Evolutionary conservation across 495 filamentous ascomycete species (phyloP).

Genomic region (Mytilinidion resinicola): DNA sequence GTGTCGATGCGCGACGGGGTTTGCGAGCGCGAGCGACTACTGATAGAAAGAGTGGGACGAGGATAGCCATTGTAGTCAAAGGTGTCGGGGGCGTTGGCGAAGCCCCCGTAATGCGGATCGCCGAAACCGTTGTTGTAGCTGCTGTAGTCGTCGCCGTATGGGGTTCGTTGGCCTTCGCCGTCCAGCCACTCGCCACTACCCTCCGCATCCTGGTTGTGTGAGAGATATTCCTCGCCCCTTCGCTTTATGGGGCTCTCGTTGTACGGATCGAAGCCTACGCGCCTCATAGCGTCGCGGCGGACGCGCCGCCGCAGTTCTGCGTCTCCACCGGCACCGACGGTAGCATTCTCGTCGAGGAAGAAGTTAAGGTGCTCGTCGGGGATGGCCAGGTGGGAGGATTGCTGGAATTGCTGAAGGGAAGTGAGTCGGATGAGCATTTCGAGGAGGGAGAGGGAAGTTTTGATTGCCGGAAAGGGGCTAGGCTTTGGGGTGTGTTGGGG

Average conservation of each 20-base stretch:
- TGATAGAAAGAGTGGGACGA: neutral
- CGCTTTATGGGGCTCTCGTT: constrained; percentile 63
- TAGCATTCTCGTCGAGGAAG: constrained; percentile 78
- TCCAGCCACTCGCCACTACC: neutral
- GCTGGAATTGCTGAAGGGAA: constrained; percentile 93
- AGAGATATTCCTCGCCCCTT: constrained; percentile 57
- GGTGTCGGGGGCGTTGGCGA: neutral
- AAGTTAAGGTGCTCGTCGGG: constrained; percentile 93
- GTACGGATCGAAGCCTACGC: constrained; percentile 89
- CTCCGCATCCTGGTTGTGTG: constrained; percentile 24
- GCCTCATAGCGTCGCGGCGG: constrained; percentile 62
- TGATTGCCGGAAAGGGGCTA: constrained; percentile 20
- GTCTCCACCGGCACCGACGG: constrained; percentile 65
- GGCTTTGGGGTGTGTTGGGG: constrained; percentile 28
- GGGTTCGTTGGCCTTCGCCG: too few relatives aligned
- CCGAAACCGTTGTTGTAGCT: constrained; percentile 6
- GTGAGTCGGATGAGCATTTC: constrained; percentile 91
- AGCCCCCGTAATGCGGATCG: neutral
- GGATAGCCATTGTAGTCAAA: constrained; percentile 27
- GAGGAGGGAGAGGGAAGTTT: constrained; percentile 83
- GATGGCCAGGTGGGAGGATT: constrained; percentile 84
- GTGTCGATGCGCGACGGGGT: too few relatives aligned
- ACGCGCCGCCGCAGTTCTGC: constrained; percentile 63
- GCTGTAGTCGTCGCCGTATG: constrained; percentile 8
- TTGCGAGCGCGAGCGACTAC: too few relatives aligned